Evolutionary conservation across 2,329 filamentous ascomycete genomes (phyloP), one percentile per base, ranked within the genome.

Genomic region (Neonectria hederae): DNA sequence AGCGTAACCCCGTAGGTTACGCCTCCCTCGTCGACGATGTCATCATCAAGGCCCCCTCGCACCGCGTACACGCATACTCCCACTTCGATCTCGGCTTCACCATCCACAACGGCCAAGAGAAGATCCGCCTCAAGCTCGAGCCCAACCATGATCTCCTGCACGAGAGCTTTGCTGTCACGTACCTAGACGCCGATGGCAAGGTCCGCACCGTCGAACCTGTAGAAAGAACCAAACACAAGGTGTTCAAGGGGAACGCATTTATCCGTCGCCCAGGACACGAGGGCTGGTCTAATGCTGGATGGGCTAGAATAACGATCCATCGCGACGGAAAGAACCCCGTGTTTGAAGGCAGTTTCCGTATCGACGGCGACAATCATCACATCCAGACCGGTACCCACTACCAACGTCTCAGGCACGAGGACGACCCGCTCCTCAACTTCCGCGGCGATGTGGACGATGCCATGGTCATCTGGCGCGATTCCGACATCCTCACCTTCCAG

Each of bases 381-480:
- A 84, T 99, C 55, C 91, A 97, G 75, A 88, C 93, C 28, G 87
- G 87, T 66, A 86, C 86, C 28, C 90, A 89, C 66, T 99, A 96
- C 75, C 84, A 87, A 75, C 84, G 87, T 69, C 94, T 92, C 49
- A 90, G 87, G 74, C 88, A 93, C 65, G 77, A 81, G 22, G 81
- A 89, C 48, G 96, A 99, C 76, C 92, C 94, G 2, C 82, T 86
- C 26, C 77, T 92, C 8, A 80, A 86, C 14, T 68, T 75, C 28
- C 77, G 81, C 32, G 76, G 83, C 30, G 79, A 82, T 49, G 83
- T 75, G 5, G 86, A 89, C 32, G 92, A 97, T 65, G 91, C 88
- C 75, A 96, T 99, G 94, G 85, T 97, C 38, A 86, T 97, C 1
- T 98, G 93, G 86, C 88, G 94, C 69, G 94, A 98, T 76, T 97